phyloP scores from a whole-genome alignment of 2,329 filamentous ascomycete species.

The Aspergillaceae sp. region DNA sequence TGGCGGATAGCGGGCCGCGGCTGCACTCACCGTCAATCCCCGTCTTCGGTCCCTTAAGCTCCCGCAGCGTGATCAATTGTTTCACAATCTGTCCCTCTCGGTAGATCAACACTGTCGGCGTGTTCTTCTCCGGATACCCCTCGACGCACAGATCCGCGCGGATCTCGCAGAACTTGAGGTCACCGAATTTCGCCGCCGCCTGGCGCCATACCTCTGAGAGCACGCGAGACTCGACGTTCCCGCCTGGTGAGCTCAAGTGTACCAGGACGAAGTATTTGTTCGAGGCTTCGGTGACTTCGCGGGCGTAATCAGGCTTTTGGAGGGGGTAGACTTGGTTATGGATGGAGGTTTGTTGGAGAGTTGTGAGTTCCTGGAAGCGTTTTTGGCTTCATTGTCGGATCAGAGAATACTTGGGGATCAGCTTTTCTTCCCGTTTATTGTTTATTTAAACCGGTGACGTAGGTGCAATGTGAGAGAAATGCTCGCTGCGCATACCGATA shows the following conservation, averaged over 20 bases:
- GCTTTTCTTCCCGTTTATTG: not conserved
- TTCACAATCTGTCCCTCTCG: conserved; percentile 84
- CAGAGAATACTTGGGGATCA: not conserved
- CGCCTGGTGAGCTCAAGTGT: conserved; percentile 68
- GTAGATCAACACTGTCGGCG: conserved; percentile 87
- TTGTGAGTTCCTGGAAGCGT: conserved; percentile 72
- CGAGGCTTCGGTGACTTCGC: conserved; percentile 86
- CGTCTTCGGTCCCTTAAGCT: conserved; percentile 64
- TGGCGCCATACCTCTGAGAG: conserved; percentile 79
- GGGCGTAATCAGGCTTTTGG: conserved; percentile 86
- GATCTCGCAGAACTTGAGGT: conserved; percentile 97
- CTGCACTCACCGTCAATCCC: conserved; percentile 45
- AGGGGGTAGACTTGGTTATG: conserved; percentile 89
- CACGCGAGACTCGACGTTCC: conserved; percentile 76
- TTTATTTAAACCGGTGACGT: not conserved
- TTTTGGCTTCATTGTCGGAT: conserved; percentile 52
- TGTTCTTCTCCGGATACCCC: conserved; percentile 90
- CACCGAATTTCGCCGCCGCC: conserved; percentile 75
- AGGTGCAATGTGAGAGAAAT: not conserved
- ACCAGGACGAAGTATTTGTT: conserved; percentile 61
- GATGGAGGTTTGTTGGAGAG: conserved; percentile 64
- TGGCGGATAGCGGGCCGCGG: too few relatives aligned
- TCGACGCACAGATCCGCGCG: conserved; percentile 87
- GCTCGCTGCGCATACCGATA: conserved; percentile 51
- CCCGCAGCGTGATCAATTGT: conserved; percentile 82